Evolutionary conservation across 805 yeast genomes (phyloP).

Genomic region (Starmerella stellata): DNA sequence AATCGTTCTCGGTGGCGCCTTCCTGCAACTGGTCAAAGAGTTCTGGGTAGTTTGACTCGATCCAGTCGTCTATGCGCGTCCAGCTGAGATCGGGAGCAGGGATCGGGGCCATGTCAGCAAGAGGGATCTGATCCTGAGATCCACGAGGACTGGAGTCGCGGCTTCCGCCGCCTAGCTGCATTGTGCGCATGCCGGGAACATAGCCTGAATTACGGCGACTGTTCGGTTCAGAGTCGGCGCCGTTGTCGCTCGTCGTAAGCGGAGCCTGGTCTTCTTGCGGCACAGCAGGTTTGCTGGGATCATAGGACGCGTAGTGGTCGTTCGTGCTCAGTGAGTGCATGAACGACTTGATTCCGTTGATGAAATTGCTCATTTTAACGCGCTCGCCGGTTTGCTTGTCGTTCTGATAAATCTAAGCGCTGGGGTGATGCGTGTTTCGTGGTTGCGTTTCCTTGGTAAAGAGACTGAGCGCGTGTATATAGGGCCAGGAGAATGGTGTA

Average conservation of each 20-base stretch:
- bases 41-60: constrained; percentile 61
- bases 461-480: neutral
- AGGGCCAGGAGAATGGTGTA: neutral
- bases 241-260: constrained; percentile 6
- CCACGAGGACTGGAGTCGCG: constrained; percentile 21
- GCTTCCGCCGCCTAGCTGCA: constrained; percentile 20
- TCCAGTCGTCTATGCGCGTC: constrained; percentile 79
- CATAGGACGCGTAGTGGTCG: constrained; percentile 26
- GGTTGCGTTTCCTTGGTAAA: too few species aligned
- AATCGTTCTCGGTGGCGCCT: constrained; percentile 64
- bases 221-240: constrained; percentile 8
- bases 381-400: neutral
- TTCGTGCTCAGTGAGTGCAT: constrained; percentile 25
- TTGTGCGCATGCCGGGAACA: constrained; percentile 23
- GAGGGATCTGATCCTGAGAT: constrained; percentile 23
- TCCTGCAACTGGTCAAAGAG: constrained; percentile 57
- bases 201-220: constrained; percentile 16
- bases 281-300: constrained; percentile 15
- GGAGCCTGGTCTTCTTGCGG: constrained; percentile 14
- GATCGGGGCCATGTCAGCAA: constrained; percentile 38
- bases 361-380: constrained; percentile 20
- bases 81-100: constrained; percentile 63
- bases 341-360: constrained; percentile 21
- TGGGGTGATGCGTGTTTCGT: too few species aligned
- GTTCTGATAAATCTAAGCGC: neutral